Base-by-base conservation (phyloP, 1,284 basidiomycete species). In the Leccinum solheimii region DNA sequence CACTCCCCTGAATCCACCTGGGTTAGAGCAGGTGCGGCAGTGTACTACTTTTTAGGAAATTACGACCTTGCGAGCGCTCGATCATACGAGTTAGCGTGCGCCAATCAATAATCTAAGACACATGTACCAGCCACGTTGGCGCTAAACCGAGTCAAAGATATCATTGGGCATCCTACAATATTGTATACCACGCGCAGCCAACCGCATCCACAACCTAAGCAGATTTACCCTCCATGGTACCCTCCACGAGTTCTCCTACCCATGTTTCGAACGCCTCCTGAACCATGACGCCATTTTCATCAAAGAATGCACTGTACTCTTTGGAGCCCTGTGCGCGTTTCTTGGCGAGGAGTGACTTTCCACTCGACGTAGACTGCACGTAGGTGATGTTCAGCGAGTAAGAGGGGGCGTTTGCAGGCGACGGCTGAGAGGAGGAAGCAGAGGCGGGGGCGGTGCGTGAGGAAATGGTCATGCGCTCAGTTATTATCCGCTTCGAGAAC, bases 401-500 rank as follows among this genome's bases (percentile, higher is more conserved):
- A 34, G 81, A 79, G 9, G 91, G 91, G 3, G 84, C 72, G 5
- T 77, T 72, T 14, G 66, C 62, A 54, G 68, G 64, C 30, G 65
- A 72, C 62, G 56, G 67, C 59, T 57, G 70, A 59, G 63, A 65
- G 57, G 56, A 64, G 36, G 62, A 59, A 67, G 56, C 75, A 66
- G 66, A 75, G 71, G 66, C 80, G 45, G 88, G 85, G 23, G 78
- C 66, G 3, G 88, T 88, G 52, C 79, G 80, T 7, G 92, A 89
- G 26, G 84, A 83, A 60, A 94, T 80, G 19, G 86, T 88, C 75
- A 95, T 84, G 64, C 86, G 84, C 71, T 95, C 92, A 7, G 90
- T 91, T 45, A 93, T 86, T 70, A 95, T 94, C 88, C 93, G 70
- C 75, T 92, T 92, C 36, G 90, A 90, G 67, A 93, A 86, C 21